Evolutionary conservation across 2,329 filamentous ascomycete genomes (phyloP), one percentile per base, ranked within the genome.

Genomic region (Exophiala viscosa): DNA sequence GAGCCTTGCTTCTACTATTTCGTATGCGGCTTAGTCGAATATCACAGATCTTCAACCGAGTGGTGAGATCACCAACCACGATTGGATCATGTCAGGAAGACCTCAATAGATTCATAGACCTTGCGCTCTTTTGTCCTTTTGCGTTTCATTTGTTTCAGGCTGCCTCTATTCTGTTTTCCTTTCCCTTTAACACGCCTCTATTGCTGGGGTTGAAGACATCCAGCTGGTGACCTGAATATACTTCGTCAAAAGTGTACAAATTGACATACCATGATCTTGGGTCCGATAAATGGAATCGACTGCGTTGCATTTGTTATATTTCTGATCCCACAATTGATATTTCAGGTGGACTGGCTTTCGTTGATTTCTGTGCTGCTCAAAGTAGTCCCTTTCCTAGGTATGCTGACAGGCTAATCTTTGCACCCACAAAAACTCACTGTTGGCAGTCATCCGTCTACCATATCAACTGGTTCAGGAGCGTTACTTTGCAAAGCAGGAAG

Each of bases 251-350:
- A 36, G 5, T 28, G 23, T 36, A 36, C 34, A 36, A 36, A 15
- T 10, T 15, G 31, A 15, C 17, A 5, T 28, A 53, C 33, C 18
- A 90, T 91, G 86, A 85, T 90, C 54, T 75, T 93, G 38, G 80
- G 81, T 33, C 84, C 86, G 52, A 81, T 93, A 40, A 88, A 85
- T 5, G 86, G 86, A 68, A 67, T 90, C 23, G 89, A 93, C 72
- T 90, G 87, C 72, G 52, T 86, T 28, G 81, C 84, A 52, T 93
- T 91, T 65, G 77, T 87, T 44, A 46, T 85, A 38, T 85, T 88
- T 63, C 78, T 92, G 11, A 73, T 82, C 3, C 87, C 86, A 2
- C 86, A 91, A 69, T 73, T 93, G 34, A 71, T 92, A 32, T 71
- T 84, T 58, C 80, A 85, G 52, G 83, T 85, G 55, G 86, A 87